A percentile compares a stretch with the other conserved stretches of the same genome.
Evolutionary conservation across 2,329 filamentous ascomycete genomes (phyloP).

Genomic region (Ceratocystis huliohia): DNA sequence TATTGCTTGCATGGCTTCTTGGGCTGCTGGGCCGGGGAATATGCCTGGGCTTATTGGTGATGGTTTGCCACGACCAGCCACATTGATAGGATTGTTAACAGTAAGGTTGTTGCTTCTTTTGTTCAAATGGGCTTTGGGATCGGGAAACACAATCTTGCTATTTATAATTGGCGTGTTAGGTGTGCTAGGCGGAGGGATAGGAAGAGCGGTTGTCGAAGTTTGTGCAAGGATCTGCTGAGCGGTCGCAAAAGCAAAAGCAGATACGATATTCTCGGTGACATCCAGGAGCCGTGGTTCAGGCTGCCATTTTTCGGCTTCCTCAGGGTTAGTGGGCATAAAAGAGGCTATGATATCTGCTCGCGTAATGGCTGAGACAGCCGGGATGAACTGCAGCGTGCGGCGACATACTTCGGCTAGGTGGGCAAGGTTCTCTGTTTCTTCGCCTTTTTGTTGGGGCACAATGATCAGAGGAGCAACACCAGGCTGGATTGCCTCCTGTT

Average conservation of each 20-base stretch:
- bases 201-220: slow-evolving; percentile 55
- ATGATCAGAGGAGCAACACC: slow-evolving; percentile 38
- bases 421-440: slow-evolving; percentile 59
- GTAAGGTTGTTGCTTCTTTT: slow-evolving; percentile 25
- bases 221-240: slow-evolving; percentile 65
- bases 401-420: slow-evolving; percentile 79
- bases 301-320: slow-evolving; percentile 22
- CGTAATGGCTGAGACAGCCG: slow-evolving; percentile 65
- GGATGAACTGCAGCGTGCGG: slow-evolving; percentile 71
- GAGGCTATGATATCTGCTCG: slow-evolving; percentile 63
- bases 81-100: slow-evolving; percentile 46
- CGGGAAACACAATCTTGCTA: slow-evolving; percentile 31
- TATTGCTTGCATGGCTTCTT: slow-evolving; percentile 31
- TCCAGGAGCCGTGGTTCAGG: slow-evolving; percentile 32
- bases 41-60: slow-evolving; percentile 37
- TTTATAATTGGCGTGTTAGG: slow-evolving; percentile 18
- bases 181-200: slow-evolving; percentile 40
- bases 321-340: slow-evolving; percentile 34
- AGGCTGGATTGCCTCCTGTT: slow-evolving; percentile 43
- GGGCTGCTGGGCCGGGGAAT: slow-evolving; percentile 38
- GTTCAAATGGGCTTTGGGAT: slow-evolving; percentile 49
- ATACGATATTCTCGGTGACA: slow-evolving; percentile 59
- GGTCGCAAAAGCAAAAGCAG: slow-evolving; percentile 65
- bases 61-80: slow-evolving; percentile 28
- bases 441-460: slow-evolving; percentile 24